Conservation (phyloP, 2,329 filamentous ascomycete genomes). For the Parastagonospora nodorum region DNA sequence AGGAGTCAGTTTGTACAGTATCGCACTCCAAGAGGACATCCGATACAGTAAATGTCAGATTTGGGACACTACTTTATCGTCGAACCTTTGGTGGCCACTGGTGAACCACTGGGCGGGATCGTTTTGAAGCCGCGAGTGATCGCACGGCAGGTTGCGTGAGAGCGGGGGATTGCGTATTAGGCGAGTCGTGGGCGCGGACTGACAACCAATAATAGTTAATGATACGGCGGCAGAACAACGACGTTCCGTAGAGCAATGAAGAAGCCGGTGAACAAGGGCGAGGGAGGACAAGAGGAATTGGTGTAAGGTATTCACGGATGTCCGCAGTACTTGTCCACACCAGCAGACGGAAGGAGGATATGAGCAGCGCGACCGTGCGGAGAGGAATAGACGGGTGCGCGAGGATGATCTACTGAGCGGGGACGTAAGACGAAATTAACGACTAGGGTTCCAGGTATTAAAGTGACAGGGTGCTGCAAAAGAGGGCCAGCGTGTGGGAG, state of each 20-base stretch:
- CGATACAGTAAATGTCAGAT: background rate
- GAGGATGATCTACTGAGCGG: slow-evolving; percentile 41
- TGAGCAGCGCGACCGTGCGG: slow-evolving; percentile 26
- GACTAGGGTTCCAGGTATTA: slow-evolving; percentile 36
- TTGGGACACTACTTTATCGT: background rate
- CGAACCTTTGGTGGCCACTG: slow-evolving; percentile 24
- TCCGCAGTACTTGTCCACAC: slow-evolving; percentile 18
- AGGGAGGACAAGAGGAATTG: slow-evolving; percentile 13
- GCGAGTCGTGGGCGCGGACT: slow-evolving; percentile 38
- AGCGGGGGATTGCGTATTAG: slow-evolving; percentile 41
- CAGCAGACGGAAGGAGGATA: slow-evolving; percentile 22
- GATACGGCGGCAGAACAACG: slow-evolving; percentile 33
- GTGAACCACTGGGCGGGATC: slow-evolving; percentile 19
- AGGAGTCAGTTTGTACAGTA: slow-evolving; percentile 1
- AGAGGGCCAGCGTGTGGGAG: slow-evolving; percentile 23
- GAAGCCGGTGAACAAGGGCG: slow-evolving; percentile 18
- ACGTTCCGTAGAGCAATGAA: slow-evolving; percentile 21
- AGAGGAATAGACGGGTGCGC: slow-evolving; percentile 29
- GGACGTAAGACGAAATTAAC: slow-evolving; percentile 41
- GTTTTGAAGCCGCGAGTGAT: slow-evolving; percentile 37
- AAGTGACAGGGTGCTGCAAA: slow-evolving; percentile 33
- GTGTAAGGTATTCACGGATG: slow-evolving; percentile 11
- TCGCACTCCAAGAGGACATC: slow-evolving; percentile 9
- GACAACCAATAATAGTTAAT: slow-evolving; percentile 34
- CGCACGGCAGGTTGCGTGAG: slow-evolving; percentile 36